A percentile compares a stretch with the other conserved stretches of the same genome.
These are phyloP conservation scores for Dryas drummondii DNA, from an alignment of 306 rosid genomes.

Conservation along the genomic window DNA sequence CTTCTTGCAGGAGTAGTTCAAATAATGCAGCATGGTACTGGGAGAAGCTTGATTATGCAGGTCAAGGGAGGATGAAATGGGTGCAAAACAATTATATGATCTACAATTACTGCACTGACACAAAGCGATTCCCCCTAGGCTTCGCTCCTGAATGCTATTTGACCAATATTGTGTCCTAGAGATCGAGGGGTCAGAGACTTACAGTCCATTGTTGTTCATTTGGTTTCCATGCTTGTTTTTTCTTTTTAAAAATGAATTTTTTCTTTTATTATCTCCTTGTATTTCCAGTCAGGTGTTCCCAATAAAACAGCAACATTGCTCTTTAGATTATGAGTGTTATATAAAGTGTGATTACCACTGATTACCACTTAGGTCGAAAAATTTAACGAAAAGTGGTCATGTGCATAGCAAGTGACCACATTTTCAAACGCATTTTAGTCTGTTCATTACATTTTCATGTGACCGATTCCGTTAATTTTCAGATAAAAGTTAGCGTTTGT, in stretches of 20 bases:
- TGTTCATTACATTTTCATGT: too few species aligned
- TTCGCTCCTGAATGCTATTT: slow-evolving; percentile 38
- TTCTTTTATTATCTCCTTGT: background rate
- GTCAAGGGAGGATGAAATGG: slow-evolving; percentile 29
- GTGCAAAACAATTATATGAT: slow-evolving; percentile 32
- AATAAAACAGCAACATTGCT: background rate
- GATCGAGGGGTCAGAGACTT: background rate
- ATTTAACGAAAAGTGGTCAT: too few species aligned
- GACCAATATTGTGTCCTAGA: background rate
- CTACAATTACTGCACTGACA: slow-evolving; percentile 44
- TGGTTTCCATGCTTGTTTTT: background rate
- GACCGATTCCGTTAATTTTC: too few species aligned
- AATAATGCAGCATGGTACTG: slow-evolving; percentile 26
- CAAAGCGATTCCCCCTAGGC: slow-evolving; percentile 37
- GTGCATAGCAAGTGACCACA: too few species aligned
- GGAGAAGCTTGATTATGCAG: slow-evolving; percentile 18
- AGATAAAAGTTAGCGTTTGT: too few species aligned
- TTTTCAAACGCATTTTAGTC: too few species aligned
- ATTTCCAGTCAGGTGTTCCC: background rate
- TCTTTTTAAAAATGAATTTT: background rate
- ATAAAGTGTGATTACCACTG: background rate
- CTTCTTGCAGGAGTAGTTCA: slow-evolving; percentile 10
- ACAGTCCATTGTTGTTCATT: background rate
- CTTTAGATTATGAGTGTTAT: background rate
- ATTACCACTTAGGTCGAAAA: too few species aligned